Evolutionary conservation across 2,329 filamentous ascomycete genomes (phyloP).

Genomic region (Gyromitra esculenta): DNA sequence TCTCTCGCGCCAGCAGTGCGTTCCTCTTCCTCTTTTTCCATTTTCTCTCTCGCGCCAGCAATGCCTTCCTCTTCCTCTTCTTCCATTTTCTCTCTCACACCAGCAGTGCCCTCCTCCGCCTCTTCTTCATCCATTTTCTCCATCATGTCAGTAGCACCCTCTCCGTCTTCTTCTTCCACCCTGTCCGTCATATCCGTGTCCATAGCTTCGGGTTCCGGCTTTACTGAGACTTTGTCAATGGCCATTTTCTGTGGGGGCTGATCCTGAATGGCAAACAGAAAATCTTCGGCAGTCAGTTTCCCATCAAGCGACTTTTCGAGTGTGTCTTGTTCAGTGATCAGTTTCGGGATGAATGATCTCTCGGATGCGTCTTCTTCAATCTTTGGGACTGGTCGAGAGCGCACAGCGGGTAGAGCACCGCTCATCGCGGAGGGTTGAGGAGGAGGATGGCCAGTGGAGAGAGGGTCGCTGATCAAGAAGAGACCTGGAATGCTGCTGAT

Average conservation of each 20-base stretch:
- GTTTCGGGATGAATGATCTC: neutral
- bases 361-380: neutral
- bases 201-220: neutral
- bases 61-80: neutral
- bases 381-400: neutral
- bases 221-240: neutral
- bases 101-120: neutral
- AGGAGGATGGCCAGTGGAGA: neutral
- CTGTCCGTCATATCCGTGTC: slow-evolving; percentile 12
- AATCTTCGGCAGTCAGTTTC: neutral
- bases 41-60: too few species aligned
- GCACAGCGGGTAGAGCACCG: too few species aligned
- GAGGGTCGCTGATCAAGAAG: slow-evolving; percentile 38
- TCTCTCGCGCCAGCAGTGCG: too few species aligned
- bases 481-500: slow-evolving; percentile 41
- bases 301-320: neutral
- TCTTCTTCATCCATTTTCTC: neutral
- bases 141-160: too few species aligned
- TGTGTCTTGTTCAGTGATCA: neutral
- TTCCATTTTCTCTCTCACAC: too few species aligned
- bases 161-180: too few species aligned
- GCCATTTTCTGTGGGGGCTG: neutral
- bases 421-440: too few species aligned
- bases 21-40: too few species aligned
- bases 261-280: neutral